Conservation (phyloP, 2,329 filamentous ascomycete genomes). For the Penicillium sp. region DNA sequence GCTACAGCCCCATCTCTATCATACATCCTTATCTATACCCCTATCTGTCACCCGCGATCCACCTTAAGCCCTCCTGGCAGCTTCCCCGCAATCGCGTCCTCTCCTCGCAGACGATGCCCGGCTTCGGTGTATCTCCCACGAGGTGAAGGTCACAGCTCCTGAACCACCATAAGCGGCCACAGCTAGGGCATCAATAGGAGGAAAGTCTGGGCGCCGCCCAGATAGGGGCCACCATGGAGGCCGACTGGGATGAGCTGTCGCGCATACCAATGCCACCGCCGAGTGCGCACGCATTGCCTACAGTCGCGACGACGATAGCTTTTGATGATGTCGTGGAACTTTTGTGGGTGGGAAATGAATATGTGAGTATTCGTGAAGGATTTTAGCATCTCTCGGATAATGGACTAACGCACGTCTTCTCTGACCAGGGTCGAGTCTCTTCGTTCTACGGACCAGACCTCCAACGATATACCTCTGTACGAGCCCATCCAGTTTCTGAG, state of each 20-base stretch:
- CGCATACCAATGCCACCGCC: conserved; percentile 77
- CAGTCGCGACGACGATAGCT: conserved; percentile 71
- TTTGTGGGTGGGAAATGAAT: conserved; percentile 88
- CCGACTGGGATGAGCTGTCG: conserved; percentile 61
- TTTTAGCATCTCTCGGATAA: background rate
- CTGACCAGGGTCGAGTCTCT: conserved; percentile 71
- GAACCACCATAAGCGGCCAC: conserved; percentile 1
- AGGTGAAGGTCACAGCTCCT: conserved; percentile 26
- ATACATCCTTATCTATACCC: background rate
- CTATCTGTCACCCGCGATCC: background rate
- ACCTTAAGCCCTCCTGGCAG: conserved; percentile 12
- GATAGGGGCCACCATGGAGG: conserved; percentile 40
- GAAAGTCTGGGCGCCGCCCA: conserved; percentile 9
- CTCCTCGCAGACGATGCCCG: conserved; percentile 33
- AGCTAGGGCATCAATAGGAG: background rate
- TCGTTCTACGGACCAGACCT: conserved; percentile 85
- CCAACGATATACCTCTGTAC: conserved; percentile 84
- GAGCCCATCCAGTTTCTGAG: conserved; percentile 67
- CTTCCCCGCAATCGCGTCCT: conserved; percentile 38
- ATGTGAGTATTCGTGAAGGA: conserved; percentile 52
- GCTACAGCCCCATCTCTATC: background rate
- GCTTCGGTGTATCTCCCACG: conserved; percentile 29
- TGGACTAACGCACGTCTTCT: conserved; percentile 14
- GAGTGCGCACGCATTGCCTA: conserved; percentile 64
- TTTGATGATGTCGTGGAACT: conserved; percentile 90